Evolutionary conservation across 805 yeast species (phyloP).

Genomic region (Komagataella phaffii): DNA sequence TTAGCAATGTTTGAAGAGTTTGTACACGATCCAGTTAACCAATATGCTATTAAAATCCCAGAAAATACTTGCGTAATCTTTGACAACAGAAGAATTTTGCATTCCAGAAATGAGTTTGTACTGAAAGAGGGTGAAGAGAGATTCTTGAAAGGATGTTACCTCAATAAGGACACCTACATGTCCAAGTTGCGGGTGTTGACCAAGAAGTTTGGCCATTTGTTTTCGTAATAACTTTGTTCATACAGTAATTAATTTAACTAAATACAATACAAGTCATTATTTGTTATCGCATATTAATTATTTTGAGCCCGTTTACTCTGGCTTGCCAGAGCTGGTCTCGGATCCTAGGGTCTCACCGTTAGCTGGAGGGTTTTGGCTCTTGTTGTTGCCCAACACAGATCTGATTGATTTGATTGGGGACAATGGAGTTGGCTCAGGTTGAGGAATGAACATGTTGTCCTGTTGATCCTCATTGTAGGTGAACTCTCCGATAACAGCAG

Average conservation of each 20-base stretch:
- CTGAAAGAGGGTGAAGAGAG: constrained; percentile 30
- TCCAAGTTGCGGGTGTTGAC: constrained; percentile 36
- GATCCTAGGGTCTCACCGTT: background rate
- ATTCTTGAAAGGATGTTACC: constrained; percentile 67
- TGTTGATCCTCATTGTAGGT: constrained; percentile 29
- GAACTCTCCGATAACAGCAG: constrained; percentile 83
- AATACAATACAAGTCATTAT: background rate
- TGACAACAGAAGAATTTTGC: constrained; percentile 58
- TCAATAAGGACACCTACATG: constrained; percentile 57
- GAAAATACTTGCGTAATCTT: constrained; percentile 55
- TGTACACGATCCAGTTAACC: constrained; percentile 38
- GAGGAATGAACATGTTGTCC: constrained; percentile 60
- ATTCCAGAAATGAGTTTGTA: constrained; percentile 32
- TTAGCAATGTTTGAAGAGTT: constrained; percentile 44
- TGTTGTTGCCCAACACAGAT: constrained; percentile 11
- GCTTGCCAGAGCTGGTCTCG: background rate
- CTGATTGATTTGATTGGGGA: constrained; percentile 49
- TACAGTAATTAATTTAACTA: background rate
- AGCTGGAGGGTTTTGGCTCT: constrained; percentile 11
- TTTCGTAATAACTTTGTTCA: background rate
- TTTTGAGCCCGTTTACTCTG: background rate
- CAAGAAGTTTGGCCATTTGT: background rate
- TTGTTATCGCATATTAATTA: background rate
- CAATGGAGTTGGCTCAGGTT: constrained; percentile 12
- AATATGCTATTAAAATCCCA: constrained; percentile 35